These are phyloP conservation scores for Themeda triandra DNA, from an alignment of 176 grass and related monocot species.

Conservation along the genomic window DNA sequence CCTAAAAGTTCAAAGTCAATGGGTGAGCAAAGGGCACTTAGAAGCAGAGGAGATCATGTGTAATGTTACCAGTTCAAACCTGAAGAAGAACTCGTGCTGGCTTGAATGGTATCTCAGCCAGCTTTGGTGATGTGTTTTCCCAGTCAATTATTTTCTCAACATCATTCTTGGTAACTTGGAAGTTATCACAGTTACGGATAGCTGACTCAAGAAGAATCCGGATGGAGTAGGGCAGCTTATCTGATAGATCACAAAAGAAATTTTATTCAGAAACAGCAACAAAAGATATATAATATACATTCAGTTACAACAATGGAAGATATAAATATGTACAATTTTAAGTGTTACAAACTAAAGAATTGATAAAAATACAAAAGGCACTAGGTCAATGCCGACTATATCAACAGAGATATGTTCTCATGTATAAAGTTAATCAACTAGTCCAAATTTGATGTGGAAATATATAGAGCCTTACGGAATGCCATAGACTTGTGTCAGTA, in stretches of 20 bases:
- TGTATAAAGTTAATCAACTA: background rate
- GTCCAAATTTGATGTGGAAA: background rate
- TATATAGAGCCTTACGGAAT: background rate
- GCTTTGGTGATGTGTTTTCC: conserved; percentile 83
- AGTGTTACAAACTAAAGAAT: background rate
- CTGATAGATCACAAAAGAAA: conserved; percentile 45
- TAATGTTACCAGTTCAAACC: conserved; percentile 40
- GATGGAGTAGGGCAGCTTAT: conserved; percentile 88
- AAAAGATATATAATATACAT: background rate
- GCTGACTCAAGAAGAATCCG: conserved; percentile 87
- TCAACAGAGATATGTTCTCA: background rate
- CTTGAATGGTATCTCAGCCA: conserved; percentile 92
- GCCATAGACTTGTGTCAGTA: background rate
- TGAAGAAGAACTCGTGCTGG: conserved; percentile 94
- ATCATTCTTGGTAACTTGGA: conserved; percentile 80
- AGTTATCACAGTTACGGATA: conserved; percentile 91
- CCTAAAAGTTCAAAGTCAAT: conserved; percentile 41
- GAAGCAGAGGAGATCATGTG: background rate
- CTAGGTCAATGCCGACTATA: background rate
- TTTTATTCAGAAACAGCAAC: background rate
- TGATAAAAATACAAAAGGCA: background rate
- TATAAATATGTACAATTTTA: background rate
- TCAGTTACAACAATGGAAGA: background rate
- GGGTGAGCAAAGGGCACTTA: conserved; percentile 20
- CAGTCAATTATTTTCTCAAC: conserved; percentile 95